Conservation (phyloP, 108 stramenopile species). For the Conticribra guillardii region DNA sequence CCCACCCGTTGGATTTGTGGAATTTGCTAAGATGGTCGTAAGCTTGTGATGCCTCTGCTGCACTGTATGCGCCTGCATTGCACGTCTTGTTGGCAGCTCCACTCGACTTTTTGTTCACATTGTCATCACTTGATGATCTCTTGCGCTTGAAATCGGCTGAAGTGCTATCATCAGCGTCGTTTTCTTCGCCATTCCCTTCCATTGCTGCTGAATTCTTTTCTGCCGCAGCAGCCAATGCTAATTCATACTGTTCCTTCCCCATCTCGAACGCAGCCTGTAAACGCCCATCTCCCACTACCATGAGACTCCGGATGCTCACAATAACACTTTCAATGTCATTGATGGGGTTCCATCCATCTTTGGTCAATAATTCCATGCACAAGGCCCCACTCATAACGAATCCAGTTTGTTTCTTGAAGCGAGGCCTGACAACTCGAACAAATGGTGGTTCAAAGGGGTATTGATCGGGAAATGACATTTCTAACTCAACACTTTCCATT, state of each 20-base stretch:
- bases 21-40: constrained; percentile 84
- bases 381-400: constrained; percentile 95
- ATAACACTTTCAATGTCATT: constrained; percentile 95
- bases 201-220: constrained; percentile 25
- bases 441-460: constrained; percentile 95
- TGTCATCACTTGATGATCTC: constrained; percentile 29
- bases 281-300: constrained; percentile 91
- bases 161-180: too few species aligned
- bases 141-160: constrained; percentile 52
- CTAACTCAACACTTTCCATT: constrained; percentile 82
- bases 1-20: constrained; percentile 92
- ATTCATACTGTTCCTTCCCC: constrained; percentile 47
- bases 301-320: constrained; percentile 86
- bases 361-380: constrained; percentile 93
- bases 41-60: constrained; percentile 72
- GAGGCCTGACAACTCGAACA: constrained; percentile 83
- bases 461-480: constrained; percentile 92
- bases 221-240: constrained; percentile 1
- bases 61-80: constrained; percentile 57
- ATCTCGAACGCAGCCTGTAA: constrained; percentile 72
- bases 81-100: constrained; percentile 18
- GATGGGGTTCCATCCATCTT: constrained; percentile 93
- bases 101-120: constrained; percentile 14
- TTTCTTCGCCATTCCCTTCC: background rate
- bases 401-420: constrained; percentile 92